phyloP scores from a whole-genome alignment of 331 rosid species.

The Dryas integrifolia region DNA sequence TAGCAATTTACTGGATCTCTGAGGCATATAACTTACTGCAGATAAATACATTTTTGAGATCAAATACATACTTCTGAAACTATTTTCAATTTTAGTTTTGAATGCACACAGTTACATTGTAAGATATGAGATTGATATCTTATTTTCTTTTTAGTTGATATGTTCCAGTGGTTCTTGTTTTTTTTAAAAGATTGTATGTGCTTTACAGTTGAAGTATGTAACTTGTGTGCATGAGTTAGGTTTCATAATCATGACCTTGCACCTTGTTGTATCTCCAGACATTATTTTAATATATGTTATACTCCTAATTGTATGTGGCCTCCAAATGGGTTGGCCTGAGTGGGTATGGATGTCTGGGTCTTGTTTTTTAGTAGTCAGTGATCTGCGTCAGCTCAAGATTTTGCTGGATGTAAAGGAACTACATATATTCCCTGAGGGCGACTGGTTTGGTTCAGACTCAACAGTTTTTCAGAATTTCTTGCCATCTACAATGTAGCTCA shows the following conservation, averaged over 20 bases:
- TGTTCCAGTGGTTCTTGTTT: not conserved
- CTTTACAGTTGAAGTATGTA: not conserved
- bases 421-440: too few relatives aligned
- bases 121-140: not conserved
- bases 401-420: not conserved
- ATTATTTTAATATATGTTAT: not conserved
- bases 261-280: not conserved
- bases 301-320: not conserved
- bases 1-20: slow-evolving; percentile 28
- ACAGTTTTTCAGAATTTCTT: too few relatives aligned
- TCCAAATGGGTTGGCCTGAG: not conserved
- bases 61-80: slow-evolving; percentile 9
- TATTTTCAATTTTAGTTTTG: not conserved
- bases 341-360: not conserved
- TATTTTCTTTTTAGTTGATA: not conserved
- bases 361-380: not conserved
- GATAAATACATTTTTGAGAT: slow-evolving; percentile 21
- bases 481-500: too few relatives aligned
- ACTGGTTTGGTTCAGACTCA: too few relatives aligned
- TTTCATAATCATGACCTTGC: not conserved
- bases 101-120: slow-evolving; percentile 7
- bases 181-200: not conserved
- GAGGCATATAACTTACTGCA: slow-evolving; percentile 21
- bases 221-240: not conserved
- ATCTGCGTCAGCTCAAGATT: not conserved